Evolutionary conservation across 495 filamentous ascomycete species (phyloP).

Genomic region (Penicillium verhagenii): DNA sequence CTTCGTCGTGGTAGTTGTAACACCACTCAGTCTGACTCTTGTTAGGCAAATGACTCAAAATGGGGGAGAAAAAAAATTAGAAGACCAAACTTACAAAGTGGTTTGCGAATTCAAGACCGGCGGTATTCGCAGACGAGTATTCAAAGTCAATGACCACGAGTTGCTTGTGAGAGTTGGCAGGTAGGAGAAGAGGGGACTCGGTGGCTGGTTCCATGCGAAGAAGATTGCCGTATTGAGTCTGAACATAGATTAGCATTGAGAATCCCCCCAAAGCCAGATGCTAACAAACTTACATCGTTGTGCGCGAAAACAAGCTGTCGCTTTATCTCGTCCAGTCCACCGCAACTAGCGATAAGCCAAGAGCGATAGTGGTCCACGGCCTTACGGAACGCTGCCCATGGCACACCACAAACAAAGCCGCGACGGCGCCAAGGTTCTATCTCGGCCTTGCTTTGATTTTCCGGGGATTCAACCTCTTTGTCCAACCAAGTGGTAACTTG

Average conservation of each 20-base stretch:
- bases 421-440: constrained; percentile 60
- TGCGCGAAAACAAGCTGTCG: constrained; percentile 88
- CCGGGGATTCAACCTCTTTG: constrained; percentile 54
- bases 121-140: constrained; percentile 87
- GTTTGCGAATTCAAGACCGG: constrained; percentile 92
- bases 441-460: constrained; percentile 31
- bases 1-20: constrained; percentile 86
- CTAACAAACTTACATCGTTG: constrained; percentile 73
- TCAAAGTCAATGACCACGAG: constrained; percentile 98
- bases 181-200: constrained; percentile 83
- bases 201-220: constrained; percentile 81
- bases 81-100: constrained; percentile 67
- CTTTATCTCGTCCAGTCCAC: constrained; percentile 62
- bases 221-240: constrained; percentile 99
- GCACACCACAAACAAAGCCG: constrained; percentile 79
- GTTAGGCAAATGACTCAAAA: constrained; percentile 3
- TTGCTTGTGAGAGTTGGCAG: constrained; percentile 89
- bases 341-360: constrained; percentile 72
- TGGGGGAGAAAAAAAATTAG: not conserved
- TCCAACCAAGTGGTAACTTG: constrained; percentile 77
- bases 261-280: not conserved
- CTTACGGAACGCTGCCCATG: constrained; percentile 75
- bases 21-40: constrained; percentile 79
- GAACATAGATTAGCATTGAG: constrained; percentile 16
- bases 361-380: constrained; percentile 75